Evolutionary conservation across 495 filamentous ascomycete species (phyloP).

Genomic region (Collariella sp.): DNA sequence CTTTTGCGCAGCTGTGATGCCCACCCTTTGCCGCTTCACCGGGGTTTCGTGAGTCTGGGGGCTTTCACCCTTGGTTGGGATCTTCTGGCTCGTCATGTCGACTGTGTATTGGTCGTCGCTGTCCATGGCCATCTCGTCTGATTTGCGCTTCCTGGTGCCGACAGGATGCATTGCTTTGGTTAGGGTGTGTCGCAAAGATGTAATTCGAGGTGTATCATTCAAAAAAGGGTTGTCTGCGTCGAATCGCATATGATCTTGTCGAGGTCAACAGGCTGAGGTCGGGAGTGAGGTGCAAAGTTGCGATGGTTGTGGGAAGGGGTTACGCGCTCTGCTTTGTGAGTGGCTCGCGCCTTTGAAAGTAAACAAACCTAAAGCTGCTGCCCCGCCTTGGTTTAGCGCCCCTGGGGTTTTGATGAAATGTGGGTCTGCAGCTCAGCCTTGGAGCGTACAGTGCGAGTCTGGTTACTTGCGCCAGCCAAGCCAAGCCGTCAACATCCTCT

Average conservation of each 20-base stretch:
- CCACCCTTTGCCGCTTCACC: conserved; percentile 48
- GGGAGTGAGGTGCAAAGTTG: not conserved
- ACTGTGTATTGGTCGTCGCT: conserved; percentile 23
- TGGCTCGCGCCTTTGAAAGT: conserved; percentile 25
- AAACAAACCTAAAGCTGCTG: conserved; percentile 27
- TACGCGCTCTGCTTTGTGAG: conserved; percentile 18
- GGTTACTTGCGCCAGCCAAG: conserved; percentile 17
- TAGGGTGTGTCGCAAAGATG: not conserved
- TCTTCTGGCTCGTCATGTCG: conserved; percentile 27
- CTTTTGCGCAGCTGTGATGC: conserved; percentile 71
- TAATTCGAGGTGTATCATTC: no score
- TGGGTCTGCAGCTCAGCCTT: not conserved
- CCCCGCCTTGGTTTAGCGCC: not conserved
- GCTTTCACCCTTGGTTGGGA: conserved; percentile 34
- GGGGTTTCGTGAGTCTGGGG: conserved; percentile 48
- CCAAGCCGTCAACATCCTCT: conserved; percentile 90
- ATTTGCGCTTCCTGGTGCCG: conserved; percentile 53
- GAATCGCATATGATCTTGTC: not conserved
- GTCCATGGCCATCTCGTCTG: conserved; percentile 36
- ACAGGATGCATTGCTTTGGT: conserved; percentile 34
- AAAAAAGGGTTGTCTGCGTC: no score
- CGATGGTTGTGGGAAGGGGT: conserved; percentile 11
- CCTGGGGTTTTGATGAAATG: not conserved
- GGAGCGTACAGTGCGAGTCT: not conserved
- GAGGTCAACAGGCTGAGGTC: not conserved